Conservation (phyloP, 805 yeast genomes). For the Metschnikowia sp. region DNA sequence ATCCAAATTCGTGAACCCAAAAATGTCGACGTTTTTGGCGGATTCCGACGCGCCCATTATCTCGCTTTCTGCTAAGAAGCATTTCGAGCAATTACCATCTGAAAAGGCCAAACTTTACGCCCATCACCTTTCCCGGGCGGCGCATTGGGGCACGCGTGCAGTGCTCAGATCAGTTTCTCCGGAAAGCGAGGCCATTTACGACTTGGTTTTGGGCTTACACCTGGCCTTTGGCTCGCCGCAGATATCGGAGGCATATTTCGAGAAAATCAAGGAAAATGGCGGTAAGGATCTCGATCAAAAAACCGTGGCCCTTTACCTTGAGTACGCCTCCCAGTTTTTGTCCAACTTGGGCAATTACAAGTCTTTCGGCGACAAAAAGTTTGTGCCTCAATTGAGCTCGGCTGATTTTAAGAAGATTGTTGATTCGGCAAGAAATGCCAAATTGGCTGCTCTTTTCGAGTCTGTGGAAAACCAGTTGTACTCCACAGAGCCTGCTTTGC, state of each 20-base stretch:
- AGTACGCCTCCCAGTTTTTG: conserved; percentile 72
- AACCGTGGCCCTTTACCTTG: conserved; percentile 50
- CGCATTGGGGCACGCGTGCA: conserved; percentile 79
- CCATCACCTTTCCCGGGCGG: conserved; percentile 77
- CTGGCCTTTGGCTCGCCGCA: conserved; percentile 43
- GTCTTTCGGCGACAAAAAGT: conserved; percentile 86
- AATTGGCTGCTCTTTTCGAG: conserved; percentile 35
- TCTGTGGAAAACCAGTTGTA: conserved; percentile 49
- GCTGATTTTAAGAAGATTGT: conserved; percentile 48
- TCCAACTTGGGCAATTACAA: conserved; percentile 76
- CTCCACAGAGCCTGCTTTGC: conserved; percentile 45
- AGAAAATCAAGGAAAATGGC: conserved; percentile 20
- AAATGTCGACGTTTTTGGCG: conserved; percentile 24
- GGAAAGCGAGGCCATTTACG: conserved; percentile 74
- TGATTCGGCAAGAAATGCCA: conserved; percentile 38
- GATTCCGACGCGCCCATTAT: conserved; percentile 45
- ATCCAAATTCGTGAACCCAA: too few relatives aligned
- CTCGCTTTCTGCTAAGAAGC: conserved; percentile 58
- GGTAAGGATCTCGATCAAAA: conserved; percentile 24
- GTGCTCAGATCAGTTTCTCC: conserved; percentile 79
- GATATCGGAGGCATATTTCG: conserved; percentile 36
- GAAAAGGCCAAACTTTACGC: conserved; percentile 65
- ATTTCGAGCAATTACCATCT: conserved; percentile 60
- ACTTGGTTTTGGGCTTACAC: conserved; percentile 63
- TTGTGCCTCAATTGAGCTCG: conserved; percentile 59